Evolutionary conservation across 441 rosid genomes (phyloP).

Genomic region (Brassica hybrid): DNA sequence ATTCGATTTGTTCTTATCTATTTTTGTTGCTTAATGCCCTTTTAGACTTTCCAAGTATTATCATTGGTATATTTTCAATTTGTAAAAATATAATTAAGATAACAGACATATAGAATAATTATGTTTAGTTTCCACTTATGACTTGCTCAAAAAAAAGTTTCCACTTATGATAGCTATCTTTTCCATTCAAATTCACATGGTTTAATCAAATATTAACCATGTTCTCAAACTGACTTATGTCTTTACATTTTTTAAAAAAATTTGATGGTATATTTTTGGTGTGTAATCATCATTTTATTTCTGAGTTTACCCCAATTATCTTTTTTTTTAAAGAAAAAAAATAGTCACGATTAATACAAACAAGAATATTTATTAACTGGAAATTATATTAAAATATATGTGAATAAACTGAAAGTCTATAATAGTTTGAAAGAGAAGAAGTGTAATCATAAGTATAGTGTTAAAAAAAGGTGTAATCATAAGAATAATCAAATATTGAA

Average conservation of each 20-base stretch:
- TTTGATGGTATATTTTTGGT: neutral
- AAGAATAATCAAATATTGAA: neutral
- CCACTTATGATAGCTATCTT: neutral
- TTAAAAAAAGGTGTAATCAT: neutral
- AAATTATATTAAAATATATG: neutral
- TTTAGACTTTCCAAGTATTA: slow-evolving; percentile 19
- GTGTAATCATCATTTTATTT: neutral
- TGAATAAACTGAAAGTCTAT: neutral
- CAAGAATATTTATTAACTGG: neutral
- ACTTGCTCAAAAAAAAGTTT: too few species aligned
- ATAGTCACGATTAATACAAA: neutral
- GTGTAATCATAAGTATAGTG: neutral
- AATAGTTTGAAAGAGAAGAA: neutral
- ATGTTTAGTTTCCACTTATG: neutral
- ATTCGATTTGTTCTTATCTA: neutral
- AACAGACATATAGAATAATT: neutral
- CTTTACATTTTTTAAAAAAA: neutral
- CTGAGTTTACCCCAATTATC: neutral
- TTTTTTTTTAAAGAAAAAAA: neutral
- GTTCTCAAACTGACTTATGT: neutral
- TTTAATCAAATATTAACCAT: neutral
- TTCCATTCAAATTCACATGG: slow-evolving; percentile 16
- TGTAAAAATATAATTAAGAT: neutral
- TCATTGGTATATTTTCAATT: neutral
- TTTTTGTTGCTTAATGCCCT: slow-evolving; percentile 11